A percentile compares a stretch with the other conserved stretches of the same genome.
Conservation (phyloP, 495 filamentous ascomycete species). For the Lichenothelia convexa region DNA sequence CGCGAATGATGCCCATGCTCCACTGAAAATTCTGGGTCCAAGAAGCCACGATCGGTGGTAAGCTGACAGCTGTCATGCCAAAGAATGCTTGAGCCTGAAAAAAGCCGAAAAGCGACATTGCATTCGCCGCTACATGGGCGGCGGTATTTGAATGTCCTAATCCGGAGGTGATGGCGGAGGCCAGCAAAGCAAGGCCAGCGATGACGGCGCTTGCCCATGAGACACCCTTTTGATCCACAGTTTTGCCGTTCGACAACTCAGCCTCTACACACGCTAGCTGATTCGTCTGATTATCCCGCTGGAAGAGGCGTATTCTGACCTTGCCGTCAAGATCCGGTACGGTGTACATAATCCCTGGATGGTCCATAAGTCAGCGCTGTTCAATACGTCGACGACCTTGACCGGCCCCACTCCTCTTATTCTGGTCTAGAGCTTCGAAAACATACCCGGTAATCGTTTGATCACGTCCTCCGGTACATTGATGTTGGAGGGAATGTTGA, state of each 20-base stretch:
- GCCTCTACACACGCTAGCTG: conserved; percentile 80
- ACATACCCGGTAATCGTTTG: conserved; percentile 47
- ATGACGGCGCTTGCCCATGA: conserved; percentile 82
- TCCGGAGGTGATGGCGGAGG: conserved; percentile 25
- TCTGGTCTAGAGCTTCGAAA: too few relatives aligned
- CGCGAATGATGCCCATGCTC: conserved; percentile 90
- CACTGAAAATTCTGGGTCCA: conserved; percentile 99
- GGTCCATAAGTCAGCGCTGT: conserved; percentile 5
- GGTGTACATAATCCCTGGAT: conserved; percentile 55
- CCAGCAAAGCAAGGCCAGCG: conserved; percentile 59
- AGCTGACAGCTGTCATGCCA: conserved; percentile 64
- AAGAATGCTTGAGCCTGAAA: conserved; percentile 96
- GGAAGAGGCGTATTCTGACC: conserved; percentile 62
- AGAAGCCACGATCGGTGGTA: conserved; percentile 75
- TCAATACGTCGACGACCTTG: too few relatives aligned
- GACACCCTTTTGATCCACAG: conserved; percentile 74
- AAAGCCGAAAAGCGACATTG: conserved; percentile 81
- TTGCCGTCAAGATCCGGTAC: conserved; percentile 89
- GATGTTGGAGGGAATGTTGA: conserved; percentile 53
- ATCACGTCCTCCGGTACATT: conserved; percentile 37
- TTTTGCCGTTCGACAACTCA: conserved; percentile 77
- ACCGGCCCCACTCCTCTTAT: too few relatives aligned
- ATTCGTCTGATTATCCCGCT: conserved; percentile 39
- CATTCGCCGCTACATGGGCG: conserved; percentile 84
- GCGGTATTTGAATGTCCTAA: conserved; percentile 73